Percentiles rank a stretch among this genome's conserved stretches.
phyloP scores from a whole-genome alignment of 106 monocot genomes.

The Allium fistulosum region DNA sequence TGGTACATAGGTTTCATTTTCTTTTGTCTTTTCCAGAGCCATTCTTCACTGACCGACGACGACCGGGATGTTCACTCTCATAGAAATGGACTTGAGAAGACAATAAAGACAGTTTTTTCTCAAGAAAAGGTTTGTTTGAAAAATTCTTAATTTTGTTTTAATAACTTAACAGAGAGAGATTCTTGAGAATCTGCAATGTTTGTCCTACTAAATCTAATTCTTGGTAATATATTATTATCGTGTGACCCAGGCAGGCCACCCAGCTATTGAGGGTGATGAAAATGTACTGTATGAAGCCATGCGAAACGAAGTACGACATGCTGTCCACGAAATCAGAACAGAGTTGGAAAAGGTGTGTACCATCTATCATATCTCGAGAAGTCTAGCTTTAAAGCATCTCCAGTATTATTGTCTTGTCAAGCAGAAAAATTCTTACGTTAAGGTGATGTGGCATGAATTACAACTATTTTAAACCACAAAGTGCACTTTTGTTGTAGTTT shows the following conservation, averaged over 20 bases:
- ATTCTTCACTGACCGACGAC: slow-evolving; percentile 82
- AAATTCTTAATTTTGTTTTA: no score
- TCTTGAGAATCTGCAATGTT: no score
- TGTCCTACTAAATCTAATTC: background rate
- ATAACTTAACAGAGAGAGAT: no score
- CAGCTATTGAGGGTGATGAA: slow-evolving; percentile 32
- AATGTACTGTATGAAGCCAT: slow-evolving; percentile 56
- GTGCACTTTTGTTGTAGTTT: no score
- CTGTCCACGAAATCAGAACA: slow-evolving; percentile 66
- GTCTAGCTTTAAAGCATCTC: no score
- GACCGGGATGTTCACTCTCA: slow-evolving; percentile 30
- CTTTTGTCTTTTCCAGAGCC: slow-evolving; percentile 37
- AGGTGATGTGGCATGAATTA: no score
- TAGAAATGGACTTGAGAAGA: slow-evolving; percentile 44
- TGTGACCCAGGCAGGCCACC: slow-evolving; percentile 35
- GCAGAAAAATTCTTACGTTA: no score
- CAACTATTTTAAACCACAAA: no score
- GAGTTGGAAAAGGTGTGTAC: slow-evolving; percentile 68
- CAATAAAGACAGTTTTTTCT: slow-evolving; percentile 47
- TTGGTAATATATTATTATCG: background rate
- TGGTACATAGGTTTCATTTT: background rate
- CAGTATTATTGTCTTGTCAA: no score
- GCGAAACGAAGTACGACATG: slow-evolving; percentile 76
- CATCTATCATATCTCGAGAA: no score
- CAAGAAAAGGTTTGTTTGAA: slow-evolving; percentile 30